Percentiles rank a stretch among this genome's conserved stretches.
These are phyloP conservation scores for Metarhizium sp. DNA, from an alignment of 2,329 filamentous ascomycete genomes.

Conservation along the genomic window DNA sequence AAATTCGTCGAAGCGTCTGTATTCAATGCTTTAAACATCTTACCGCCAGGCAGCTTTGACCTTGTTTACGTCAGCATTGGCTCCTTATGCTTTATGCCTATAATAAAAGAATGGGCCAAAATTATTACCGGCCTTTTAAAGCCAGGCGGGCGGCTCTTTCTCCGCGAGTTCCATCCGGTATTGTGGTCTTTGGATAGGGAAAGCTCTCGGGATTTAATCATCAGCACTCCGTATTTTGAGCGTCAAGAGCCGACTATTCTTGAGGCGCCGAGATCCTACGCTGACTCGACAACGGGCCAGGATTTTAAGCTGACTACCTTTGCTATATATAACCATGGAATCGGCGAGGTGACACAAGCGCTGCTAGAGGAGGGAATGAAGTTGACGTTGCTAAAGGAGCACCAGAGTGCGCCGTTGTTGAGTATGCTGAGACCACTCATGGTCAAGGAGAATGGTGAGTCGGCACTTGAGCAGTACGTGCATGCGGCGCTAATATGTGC, in stretches of 20 bases:
- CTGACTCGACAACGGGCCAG: neutral
- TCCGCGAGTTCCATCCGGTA: conserved; percentile 10
- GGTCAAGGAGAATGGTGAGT: no score
- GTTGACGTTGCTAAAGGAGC: conserved; percentile 7
- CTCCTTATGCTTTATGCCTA: conserved; percentile 10
- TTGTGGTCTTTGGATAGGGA: conserved; percentile 7
- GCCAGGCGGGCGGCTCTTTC: conserved; percentile 8
- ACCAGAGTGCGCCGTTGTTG: conserved; percentile 9
- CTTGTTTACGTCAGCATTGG: conserved; percentile 11
- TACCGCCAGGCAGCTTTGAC: conserved; percentile 3
- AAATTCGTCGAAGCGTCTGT: conserved; percentile 1
- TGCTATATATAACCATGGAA: conserved; percentile 9
- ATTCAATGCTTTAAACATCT: conserved; percentile 1
- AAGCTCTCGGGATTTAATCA: neutral
- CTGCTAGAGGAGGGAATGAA: conserved; percentile 6
- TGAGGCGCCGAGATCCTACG: conserved; percentile 5
- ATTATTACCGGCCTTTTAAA: conserved; percentile 7
- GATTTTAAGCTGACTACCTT: neutral
- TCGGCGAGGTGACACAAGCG: conserved; percentile 10
- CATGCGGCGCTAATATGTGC: no score
- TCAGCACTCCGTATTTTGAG: conserved; percentile 10
- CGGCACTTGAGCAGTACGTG: no score
- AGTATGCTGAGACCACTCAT: no score
- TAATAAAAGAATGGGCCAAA: conserved; percentile 4
- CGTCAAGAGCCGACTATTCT: conserved; percentile 3